These are phyloP conservation scores for Tulasnella calospora DNA, from an alignment of 768 basidiomycete species.

Conservation along the genomic window DNA sequence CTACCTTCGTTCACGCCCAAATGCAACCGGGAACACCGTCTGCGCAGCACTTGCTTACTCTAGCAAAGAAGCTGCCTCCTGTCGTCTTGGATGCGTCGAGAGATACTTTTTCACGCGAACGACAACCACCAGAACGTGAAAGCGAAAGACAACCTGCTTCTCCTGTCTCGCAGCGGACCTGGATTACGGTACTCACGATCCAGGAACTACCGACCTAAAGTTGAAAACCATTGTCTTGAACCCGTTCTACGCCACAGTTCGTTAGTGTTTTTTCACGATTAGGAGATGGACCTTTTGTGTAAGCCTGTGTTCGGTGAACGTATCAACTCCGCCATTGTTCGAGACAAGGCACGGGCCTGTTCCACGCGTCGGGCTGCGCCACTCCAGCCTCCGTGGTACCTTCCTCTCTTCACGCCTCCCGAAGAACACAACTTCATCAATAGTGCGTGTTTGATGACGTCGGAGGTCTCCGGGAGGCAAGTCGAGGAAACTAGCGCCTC, in stretches of 20 bases:
- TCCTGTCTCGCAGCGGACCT: not conserved
- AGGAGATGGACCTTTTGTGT: too few species aligned
- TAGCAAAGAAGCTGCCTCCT: not conserved
- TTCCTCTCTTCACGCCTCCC: not conserved
- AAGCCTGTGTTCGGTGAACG: too few species aligned
- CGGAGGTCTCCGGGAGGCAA: not conserved
- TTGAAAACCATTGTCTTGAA: not conserved
- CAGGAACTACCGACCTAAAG: not conserved
- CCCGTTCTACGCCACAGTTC: not conserved
- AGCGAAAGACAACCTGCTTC: not conserved
- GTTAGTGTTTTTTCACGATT: not conserved
- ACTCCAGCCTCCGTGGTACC: slow-evolving; percentile 1
- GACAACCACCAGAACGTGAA: not conserved
- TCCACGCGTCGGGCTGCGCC: not conserved
- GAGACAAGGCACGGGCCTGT: not conserved
- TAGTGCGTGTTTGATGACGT: not conserved
- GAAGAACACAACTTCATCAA: not conserved
- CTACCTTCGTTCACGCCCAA: not conserved
- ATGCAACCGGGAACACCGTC: not conserved
- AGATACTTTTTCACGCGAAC: not conserved
- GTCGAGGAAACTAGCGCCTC: not conserved
- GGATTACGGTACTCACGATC: not conserved
- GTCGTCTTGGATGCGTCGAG: not conserved
- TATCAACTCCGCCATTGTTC: not conserved
- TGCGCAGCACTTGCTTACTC: not conserved